phyloP scores from a whole-genome alignment of 495 filamentous ascomycete species.

The Penicillium cataractarum region DNA sequence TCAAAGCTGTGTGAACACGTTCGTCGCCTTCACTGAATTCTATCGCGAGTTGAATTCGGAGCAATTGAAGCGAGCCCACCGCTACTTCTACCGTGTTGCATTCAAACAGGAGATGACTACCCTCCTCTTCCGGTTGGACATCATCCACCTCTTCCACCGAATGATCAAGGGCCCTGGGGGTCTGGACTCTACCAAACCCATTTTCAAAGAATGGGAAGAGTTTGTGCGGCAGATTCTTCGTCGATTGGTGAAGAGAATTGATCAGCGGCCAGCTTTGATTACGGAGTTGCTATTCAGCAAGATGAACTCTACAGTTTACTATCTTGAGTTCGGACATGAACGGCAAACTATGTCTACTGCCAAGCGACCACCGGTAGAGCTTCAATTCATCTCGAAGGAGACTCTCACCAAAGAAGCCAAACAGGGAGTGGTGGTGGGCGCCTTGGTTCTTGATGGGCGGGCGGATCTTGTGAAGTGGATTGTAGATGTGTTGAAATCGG shows the following conservation, averaged over 20 bases:
- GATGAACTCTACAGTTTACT: constrained; percentile 78
- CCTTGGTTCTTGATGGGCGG: constrained; percentile 75
- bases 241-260: constrained; percentile 74
- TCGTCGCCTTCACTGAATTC: constrained; percentile 75
- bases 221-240: constrained; percentile 79
- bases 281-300: constrained; percentile 96
- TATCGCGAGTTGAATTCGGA: constrained; percentile 79
- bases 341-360: constrained; percentile 65
- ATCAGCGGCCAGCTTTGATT: constrained; percentile 79
- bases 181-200: constrained; percentile 62
- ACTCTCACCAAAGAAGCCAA: constrained; percentile 67
- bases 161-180: constrained; percentile 92
- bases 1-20: constrained; percentile 87
- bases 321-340: constrained; percentile 88
- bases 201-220: constrained; percentile 91
- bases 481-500: constrained; percentile 66
- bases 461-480: constrained; percentile 80
- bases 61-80: constrained; percentile 91
- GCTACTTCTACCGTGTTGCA: constrained; percentile 91
- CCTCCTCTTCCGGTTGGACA: constrained; percentile 87
- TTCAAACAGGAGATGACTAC: constrained; percentile 93
- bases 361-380: constrained; percentile 67
- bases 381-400: constrained; percentile 72
- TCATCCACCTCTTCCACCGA: constrained; percentile 81
- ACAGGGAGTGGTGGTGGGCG: constrained; percentile 76